Evolutionary conservation across 345 rosid genomes (phyloP), one percentile per base, ranked within the genome.

Genomic region (Moringa oleifera): DNA sequence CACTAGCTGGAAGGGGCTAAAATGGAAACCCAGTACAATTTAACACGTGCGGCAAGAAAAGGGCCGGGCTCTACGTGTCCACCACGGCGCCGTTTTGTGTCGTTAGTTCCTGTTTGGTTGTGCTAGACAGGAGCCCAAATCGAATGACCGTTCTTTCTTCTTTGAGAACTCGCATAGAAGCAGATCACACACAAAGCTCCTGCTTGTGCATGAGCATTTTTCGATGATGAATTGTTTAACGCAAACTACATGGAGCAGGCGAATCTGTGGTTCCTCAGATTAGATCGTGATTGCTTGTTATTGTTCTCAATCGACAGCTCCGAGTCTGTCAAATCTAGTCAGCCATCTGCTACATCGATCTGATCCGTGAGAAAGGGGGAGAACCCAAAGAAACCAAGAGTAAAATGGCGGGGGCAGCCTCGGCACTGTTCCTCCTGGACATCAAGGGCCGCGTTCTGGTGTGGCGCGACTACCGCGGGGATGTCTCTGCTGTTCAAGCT

Each of bases 401-500:
- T 52, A 31, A 41, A 62, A 90, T 88, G 99, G 84, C 92, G n/a
- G 95, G 98, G 61, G 99, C 96, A 53, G 92, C 80, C 56, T 93
- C 99, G 46, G 97, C 97, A 41, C 86, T 94, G 72, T 94, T 94
- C 73, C 85, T 88, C 46, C 84, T 88, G 20, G 94, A 93, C 72
- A 85, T 90, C 73, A 93, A 93, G 63, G 99, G 99, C 22, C 96
- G 89, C n/a, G 85, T 93, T 67, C 85, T 93, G 55, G 87, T 90
- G 25, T 93, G 99, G 98, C 97, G 91, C 24, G 98, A 90, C 75
- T 93, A 88, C 71, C 97, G 96, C 46, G 98, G 97, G 20, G 97
- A 93, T 28, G 95, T 90, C 73, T 72, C 97, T 71, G 77, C 95
- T 68, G 61, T 78, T 62, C 91, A 94, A 71, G 95, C 96, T 36